Evolutionary conservation across 768 basidiomycete genomes (phyloP).

Genomic region (Lentinus brumalis): DNA sequence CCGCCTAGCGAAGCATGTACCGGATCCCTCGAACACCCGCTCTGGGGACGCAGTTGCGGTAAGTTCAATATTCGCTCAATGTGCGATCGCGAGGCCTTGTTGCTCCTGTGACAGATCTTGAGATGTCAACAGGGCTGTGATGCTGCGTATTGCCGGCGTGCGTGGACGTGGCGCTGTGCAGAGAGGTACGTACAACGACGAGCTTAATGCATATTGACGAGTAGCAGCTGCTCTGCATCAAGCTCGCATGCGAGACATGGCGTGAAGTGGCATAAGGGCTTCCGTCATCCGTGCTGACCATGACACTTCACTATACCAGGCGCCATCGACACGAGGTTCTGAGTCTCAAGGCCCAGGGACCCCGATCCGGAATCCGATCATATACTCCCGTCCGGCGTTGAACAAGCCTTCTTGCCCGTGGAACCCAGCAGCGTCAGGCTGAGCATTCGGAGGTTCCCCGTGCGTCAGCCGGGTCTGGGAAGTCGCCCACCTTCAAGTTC

Average conservation of each 20-base stretch:
- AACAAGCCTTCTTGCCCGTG: constrained; percentile 8
- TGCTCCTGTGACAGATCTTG: neutral
- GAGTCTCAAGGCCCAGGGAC: constrained; percentile 10
- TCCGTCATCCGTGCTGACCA: constrained; percentile 11
- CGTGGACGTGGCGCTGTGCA: neutral
- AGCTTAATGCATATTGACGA: neutral
- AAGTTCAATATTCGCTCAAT: neutral
- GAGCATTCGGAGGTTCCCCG: constrained; percentile 11
- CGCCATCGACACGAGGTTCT: constrained; percentile 13
- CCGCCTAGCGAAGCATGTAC: neutral
- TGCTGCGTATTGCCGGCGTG: neutral
- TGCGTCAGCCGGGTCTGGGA: constrained; percentile 19
- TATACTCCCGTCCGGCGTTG: constrained; percentile 11
- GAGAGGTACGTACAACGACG: constrained; percentile 4
- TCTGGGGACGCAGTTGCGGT: neutral
- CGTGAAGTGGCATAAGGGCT: neutral
- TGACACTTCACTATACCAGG: constrained; percentile 11
- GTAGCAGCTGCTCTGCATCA: neutral
- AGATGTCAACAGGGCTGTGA: neutral
- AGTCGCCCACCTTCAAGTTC: constrained; percentile 21
- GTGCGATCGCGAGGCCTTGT: neutral
- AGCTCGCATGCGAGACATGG: neutral
- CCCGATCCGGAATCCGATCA: constrained; percentile 27
- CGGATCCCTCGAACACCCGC: neutral
- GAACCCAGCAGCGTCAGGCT: constrained; percentile 10